A percentile compares a stretch with the other conserved stretches of the same genome.
These are phyloP conservation scores for Cruciata laevipes DNA, from an alignment of 257 asterid genomes.

Conservation along the genomic window DNA sequence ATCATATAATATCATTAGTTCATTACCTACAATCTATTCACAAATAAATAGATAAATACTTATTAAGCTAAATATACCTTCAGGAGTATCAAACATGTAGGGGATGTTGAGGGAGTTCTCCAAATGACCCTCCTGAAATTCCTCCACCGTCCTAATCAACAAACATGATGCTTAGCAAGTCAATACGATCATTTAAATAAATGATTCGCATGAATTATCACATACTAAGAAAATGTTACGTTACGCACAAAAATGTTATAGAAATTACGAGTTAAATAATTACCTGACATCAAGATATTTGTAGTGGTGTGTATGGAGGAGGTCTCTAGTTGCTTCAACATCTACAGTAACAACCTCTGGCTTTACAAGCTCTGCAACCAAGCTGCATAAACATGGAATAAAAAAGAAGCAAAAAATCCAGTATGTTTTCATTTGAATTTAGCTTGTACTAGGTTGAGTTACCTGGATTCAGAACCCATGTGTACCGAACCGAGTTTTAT, in stretches of 20 bases:
- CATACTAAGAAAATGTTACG: too few relatives aligned
- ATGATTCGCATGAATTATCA: too few relatives aligned
- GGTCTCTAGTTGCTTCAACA: constrained; percentile 51
- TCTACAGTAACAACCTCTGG: constrained; percentile 42
- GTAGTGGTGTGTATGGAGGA: constrained; percentile 38
- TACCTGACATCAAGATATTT: constrained; percentile 84
- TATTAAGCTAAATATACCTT: constrained; percentile 30
- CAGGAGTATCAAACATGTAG: constrained; percentile 63
- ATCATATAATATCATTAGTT: background rate
- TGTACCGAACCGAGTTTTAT: constrained; percentile 4
- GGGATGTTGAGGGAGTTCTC: constrained; percentile 60
- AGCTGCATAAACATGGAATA: constrained; percentile 29
- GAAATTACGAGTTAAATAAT: background rate
- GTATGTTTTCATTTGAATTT: constrained; percentile 13
- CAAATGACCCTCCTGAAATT: constrained; percentile 66
- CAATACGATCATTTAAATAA: too few relatives aligned
- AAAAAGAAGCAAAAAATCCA: background rate
- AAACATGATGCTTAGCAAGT: background rate
- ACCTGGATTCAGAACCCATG: constrained; percentile 21
- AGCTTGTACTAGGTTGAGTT: background rate
- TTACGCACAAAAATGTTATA: background rate
- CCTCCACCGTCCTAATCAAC: constrained; percentile 68
- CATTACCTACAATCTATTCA: background rate
- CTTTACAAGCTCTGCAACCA: constrained; percentile 18
- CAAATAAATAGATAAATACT: background rate